A percentile compares a stretch with the other conserved stretches of the same genome.
Evolutionary conservation across 1,139 yeast genomes (phyloP).

Genomic region (Pichia sp.): DNA sequence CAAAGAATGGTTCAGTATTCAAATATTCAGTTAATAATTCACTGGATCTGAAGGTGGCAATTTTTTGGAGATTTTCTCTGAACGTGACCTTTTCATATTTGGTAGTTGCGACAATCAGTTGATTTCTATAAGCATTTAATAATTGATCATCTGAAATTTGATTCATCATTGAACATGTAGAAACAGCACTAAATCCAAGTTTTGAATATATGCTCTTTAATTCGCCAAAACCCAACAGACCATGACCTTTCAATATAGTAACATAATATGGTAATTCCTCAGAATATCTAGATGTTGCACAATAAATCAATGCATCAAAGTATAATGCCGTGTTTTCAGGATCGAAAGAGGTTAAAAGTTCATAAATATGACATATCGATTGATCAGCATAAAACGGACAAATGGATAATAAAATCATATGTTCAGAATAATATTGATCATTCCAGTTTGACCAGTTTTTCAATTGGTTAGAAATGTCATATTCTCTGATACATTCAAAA

Average conservation of each 20-base stretch:
- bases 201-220: conserved; percentile 51
- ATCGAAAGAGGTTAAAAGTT: conserved; percentile 53
- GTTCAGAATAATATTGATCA: conserved; percentile 29
- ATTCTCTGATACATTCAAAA: conserved; percentile 25
- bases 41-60: conserved; percentile 50
- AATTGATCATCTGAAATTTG: conserved; percentile 28
- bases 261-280: conserved; percentile 51
- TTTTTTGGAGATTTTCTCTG: conserved; percentile 40
- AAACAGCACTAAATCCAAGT: conserved; percentile 45
- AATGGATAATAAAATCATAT: conserved; percentile 56
- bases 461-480: conserved; percentile 22
- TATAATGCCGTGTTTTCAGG: conserved; percentile 54
- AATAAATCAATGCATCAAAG: conserved; percentile 60
- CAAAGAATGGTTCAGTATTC: conserved; percentile 53
- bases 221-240: conserved; percentile 63
- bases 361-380: conserved; percentile 60
- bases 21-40: conserved; percentile 42
- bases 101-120: conserved; percentile 22
- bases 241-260: conserved; percentile 50
- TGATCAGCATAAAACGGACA: conserved; percentile 61
- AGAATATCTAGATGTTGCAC: conserved; percentile 46
- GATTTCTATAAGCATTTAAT: conserved; percentile 26
- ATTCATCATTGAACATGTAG: conserved; percentile 22
- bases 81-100: conserved; percentile 26
- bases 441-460: conserved; percentile 27